phyloP scores from a whole-genome alignment of 169 alveolate genomes.

The Hammondia hammondi region DNA sequence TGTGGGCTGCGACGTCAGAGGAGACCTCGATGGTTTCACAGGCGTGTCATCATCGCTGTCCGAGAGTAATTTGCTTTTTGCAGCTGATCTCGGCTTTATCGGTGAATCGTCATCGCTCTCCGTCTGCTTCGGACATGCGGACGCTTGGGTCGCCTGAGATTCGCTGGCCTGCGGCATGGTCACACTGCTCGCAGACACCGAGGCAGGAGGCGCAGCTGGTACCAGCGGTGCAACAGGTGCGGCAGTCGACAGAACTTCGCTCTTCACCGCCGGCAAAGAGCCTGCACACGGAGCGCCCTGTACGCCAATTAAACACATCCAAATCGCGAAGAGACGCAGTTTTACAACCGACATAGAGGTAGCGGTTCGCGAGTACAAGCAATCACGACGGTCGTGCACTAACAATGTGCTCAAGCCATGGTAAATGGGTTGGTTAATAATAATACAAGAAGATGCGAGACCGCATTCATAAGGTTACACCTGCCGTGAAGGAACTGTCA shows the following conservation, averaged over 20 bases:
- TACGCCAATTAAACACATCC: neutral
- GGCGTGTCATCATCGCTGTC: conserved; percentile 62
- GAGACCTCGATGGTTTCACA: conserved; percentile 1
- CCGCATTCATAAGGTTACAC: too few relatives aligned
- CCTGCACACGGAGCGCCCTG: neutral
- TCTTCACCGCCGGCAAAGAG: neutral
- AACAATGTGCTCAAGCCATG: too few relatives aligned
- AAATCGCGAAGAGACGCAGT: neutral
- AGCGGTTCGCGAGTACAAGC: too few relatives aligned
- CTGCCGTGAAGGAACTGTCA: too few relatives aligned
- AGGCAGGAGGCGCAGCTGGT: neutral
- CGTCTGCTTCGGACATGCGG: neutral
- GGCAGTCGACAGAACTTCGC: neutral
- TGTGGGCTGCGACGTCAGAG: neutral
- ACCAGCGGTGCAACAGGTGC: neutral
- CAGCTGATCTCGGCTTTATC: conserved; percentile 38
- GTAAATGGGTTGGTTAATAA: too few relatives aligned
- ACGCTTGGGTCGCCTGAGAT: neutral
- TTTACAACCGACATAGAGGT: neutral
- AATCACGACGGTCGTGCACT: too few relatives aligned
- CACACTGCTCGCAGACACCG: neutral
- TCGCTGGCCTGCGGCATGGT: neutral
- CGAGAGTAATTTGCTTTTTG: conserved; percentile 46
- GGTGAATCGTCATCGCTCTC: conserved; percentile 70
- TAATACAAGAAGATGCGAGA: too few relatives aligned